Conservation (phyloP, 2,329 filamentous ascomycete species). For the Trichoderma sp. region DNA sequence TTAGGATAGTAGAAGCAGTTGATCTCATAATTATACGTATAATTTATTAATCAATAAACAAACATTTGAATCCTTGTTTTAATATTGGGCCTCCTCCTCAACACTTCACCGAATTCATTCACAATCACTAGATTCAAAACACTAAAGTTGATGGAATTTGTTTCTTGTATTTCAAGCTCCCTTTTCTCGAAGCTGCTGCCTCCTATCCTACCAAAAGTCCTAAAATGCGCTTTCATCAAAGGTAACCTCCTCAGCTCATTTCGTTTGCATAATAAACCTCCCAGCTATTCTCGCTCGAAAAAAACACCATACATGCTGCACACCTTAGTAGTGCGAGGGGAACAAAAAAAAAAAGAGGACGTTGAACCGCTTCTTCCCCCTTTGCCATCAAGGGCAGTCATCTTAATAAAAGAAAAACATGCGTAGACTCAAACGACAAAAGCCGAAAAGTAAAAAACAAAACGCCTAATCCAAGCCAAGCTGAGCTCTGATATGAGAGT, state of each 20-base stretch:
- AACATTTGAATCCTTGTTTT: not conserved
- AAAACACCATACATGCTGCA: not conserved
- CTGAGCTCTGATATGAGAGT: slow-evolving; percentile 5
- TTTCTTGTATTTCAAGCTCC: not conserved
- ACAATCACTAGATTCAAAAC: not conserved
- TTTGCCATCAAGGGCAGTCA: not conserved
- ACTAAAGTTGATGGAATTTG: not conserved
- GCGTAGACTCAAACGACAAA: not conserved
- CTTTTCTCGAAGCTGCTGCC: not conserved
- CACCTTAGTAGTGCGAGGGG: not conserved
- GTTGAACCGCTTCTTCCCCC: too few species aligned
- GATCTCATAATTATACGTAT: not conserved
- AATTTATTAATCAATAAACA: not conserved
- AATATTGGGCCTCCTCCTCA: not conserved
- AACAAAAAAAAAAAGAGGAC: too few species aligned
- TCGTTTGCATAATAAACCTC: not conserved
- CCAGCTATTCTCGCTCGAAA: not conserved
- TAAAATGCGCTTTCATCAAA: not conserved
- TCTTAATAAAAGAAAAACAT: not conserved
- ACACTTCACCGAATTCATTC: not conserved
- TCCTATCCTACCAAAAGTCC: not conserved
- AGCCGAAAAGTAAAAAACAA: not conserved
- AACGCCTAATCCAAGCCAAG: slow-evolving; percentile 20
- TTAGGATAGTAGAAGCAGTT: not conserved
- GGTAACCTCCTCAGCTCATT: not conserved